A percentile compares a stretch with the other conserved stretches of the same genome.
Conservation (phyloP, 2,329 filamentous ascomycete genomes). For the Alternaria hordeiaustralica region DNA sequence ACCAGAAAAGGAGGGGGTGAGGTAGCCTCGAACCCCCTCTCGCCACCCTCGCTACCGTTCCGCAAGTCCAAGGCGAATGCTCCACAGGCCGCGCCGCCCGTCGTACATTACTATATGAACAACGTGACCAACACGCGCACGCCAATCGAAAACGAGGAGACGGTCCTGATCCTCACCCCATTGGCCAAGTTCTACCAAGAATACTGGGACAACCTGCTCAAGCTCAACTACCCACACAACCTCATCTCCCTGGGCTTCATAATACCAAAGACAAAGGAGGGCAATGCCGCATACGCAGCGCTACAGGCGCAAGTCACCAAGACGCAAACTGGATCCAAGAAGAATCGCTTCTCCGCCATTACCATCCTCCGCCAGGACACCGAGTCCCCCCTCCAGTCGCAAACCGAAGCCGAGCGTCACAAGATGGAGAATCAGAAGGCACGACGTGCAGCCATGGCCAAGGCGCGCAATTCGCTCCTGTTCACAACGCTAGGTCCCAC, state of each 20-base stretch:
- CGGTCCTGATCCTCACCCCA: slow-evolving; percentile 88
- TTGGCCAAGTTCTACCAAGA: slow-evolving; percentile 90
- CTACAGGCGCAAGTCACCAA: slow-evolving; percentile 85
- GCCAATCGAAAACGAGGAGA: slow-evolving; percentile 80
- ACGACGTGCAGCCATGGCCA: slow-evolving; percentile 87
- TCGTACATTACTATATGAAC: slow-evolving; percentile 93
- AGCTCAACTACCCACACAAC: slow-evolving; percentile 87
- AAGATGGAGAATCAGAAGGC: slow-evolving; percentile 89
- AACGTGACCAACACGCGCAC: slow-evolving; percentile 83
- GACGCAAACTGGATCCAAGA: slow-evolving; percentile 82
- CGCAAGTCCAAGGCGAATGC: slow-evolving; percentile 67
- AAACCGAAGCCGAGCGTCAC: slow-evolving; percentile 87
- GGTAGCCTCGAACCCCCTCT: slow-evolving; percentile 73
- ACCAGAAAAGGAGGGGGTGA: slow-evolving; percentile 57
- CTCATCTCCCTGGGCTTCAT: slow-evolving; percentile 96
- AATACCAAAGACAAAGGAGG: slow-evolving; percentile 89
- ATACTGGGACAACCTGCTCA: slow-evolving; percentile 93
- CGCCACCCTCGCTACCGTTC: slow-evolving; percentile 76
- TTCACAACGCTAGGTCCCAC: slow-evolving; percentile 92
- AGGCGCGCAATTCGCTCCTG: slow-evolving; percentile 89
- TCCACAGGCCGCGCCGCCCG: slow-evolving; percentile 74
- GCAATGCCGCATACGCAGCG: slow-evolving; percentile 81
- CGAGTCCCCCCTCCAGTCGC: slow-evolving; percentile 78
- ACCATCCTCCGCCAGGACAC: slow-evolving; percentile 96
- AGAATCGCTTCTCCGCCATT: slow-evolving; percentile 86